Evolutionary conservation across 768 basidiomycete species (phyloP), one percentile per base, ranked within the genome.

Genomic region (Glaciozyma martinii): DNA sequence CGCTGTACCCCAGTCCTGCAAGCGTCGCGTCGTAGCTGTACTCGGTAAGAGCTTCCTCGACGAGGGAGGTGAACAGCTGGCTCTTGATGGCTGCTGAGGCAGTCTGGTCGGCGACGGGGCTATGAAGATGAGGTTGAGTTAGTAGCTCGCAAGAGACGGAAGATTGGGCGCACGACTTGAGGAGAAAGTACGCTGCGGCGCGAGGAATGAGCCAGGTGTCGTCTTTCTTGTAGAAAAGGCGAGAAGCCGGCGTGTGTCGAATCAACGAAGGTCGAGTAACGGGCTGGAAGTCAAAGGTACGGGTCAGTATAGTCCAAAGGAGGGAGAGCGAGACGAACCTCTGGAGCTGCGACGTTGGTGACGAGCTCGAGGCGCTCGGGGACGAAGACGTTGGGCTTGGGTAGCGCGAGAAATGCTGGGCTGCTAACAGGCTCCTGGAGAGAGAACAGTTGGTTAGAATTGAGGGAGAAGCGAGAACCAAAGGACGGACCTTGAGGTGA

Each of bases 181-280:
- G 78, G 66, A 88, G 83, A 57, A 95, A 80, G 61, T 85, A 78
- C 27, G 87, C 81, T 65, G 83, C 81, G 4, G 90, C 68, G 12
- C 60, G 40, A 6, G 68, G 68, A 18, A 63, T 56, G 46, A 46
- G 46, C 68, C 68, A 70, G 0, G 50, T 63, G 75, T 97, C 92
- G 75, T 98, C 94, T 74, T 90, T 90, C 79, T 98, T 98, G 77
- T 90, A 83, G 90, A 90, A 98, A 3, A 97, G 78, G 15, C 84
- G 81, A 4, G 87, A 88, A 27, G 86, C 71, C 0, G 83, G 77
- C 0, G 85, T 89, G 75, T 91, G 81, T 33, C 84, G 80, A 61
- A 95, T 82, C 59, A 95, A 81, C 62, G 82, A 79, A 4, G 94
- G 93, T 16, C 88, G 82, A 66, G 82, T 83, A 64, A 80, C 76